Conservation (phyloP, 2,329 filamentous ascomycete species). For the Nigrospora sphaerica region DNA sequence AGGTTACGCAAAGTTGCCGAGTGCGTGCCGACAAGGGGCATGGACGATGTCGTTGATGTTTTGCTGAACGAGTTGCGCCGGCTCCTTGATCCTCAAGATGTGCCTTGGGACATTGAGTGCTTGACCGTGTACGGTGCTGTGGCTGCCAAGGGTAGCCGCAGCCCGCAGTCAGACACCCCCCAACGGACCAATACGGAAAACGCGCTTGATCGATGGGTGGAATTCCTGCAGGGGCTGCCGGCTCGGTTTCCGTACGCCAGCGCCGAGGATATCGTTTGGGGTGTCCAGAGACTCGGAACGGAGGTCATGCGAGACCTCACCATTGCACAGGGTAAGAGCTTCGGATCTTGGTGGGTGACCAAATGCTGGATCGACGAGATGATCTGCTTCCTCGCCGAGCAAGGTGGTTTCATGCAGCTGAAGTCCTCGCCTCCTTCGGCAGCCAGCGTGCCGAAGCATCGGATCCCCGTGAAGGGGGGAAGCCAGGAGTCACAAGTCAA, state of each 20-base stretch:
- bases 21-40: slow-evolving; percentile 52
- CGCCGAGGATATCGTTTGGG: slow-evolving; percentile 67
- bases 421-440: slow-evolving; percentile 29
- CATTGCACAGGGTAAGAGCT: slow-evolving; percentile 69
- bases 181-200: slow-evolving; percentile 46
- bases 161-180: slow-evolving; percentile 27
- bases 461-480: slow-evolving; percentile 26
- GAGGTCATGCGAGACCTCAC: slow-evolving; percentile 77
- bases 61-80: slow-evolving; percentile 61
- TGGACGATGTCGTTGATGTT: slow-evolving; percentile 59
- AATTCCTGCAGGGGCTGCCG: slow-evolving; percentile 63
- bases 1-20: slow-evolving; percentile 57
- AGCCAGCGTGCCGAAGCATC: slow-evolving; percentile 22
- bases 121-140: slow-evolving; percentile 54
- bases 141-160: slow-evolving; percentile 37
- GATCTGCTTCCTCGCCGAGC: slow-evolving; percentile 81
- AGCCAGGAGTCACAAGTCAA: slow-evolving; percentile 32
- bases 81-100: slow-evolving; percentile 61
- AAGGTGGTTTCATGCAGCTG: slow-evolving; percentile 76
- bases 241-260: slow-evolving; percentile 66
- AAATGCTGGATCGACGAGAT: slow-evolving; percentile 96
- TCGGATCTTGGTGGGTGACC: slow-evolving; percentile 90
- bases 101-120: slow-evolving; percentile 58
- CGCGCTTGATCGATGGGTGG: slow-evolving; percentile 72
- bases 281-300: slow-evolving; percentile 68